Evolutionary conservation across 2,329 filamentous ascomycete species (phyloP).

Genomic region (Colletotrichum sp.): DNA sequence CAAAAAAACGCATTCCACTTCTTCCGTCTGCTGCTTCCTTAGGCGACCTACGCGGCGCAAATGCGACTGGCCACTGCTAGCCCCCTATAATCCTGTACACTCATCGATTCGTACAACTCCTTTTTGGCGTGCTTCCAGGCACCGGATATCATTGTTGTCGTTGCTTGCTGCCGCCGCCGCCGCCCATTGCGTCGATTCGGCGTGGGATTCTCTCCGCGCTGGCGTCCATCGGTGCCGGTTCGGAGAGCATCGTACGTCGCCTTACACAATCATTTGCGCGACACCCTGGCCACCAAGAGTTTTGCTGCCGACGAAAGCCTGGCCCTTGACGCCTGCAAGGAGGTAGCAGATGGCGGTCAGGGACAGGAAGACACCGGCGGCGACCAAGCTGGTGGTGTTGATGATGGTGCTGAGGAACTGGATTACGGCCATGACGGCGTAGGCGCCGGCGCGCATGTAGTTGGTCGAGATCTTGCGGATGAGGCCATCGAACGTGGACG

Average conservation of each 20-base stretch:
- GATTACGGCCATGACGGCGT: conserved; percentile 77
- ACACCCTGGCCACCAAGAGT: conserved; percentile 92
- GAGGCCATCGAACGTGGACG: conserved; percentile 82
- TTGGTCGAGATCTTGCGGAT: conserved; percentile 95
- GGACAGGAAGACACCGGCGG: conserved; percentile 80
- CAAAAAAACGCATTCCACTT: conserved; percentile 1
- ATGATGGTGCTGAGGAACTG: conserved; percentile 83
- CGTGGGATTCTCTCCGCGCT: not conserved
- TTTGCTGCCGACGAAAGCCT: conserved; percentile 92
- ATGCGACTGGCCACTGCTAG: not conserved
- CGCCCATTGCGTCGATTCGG: not conserved
- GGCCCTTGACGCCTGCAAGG: conserved; percentile 79
- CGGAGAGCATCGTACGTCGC: not conserved
- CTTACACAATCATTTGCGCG: conserved; percentile 95
- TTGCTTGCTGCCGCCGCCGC: not conserved
- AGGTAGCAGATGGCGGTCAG: conserved; percentile 82
- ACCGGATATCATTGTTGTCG: conserved; percentile 19
- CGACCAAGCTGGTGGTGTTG: conserved; percentile 76
- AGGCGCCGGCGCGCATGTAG: conserved; percentile 93
- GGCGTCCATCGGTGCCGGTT: not conserved
- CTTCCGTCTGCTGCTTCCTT: not conserved
- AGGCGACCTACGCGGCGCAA: not conserved
- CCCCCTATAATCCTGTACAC: conserved; percentile 6
- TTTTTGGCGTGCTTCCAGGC: conserved; percentile 13
- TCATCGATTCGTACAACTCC: not conserved